A percentile compares a stretch with the other conserved stretches of the same genome.
Conservation (phyloP, 140 eudicot species). For the Oenanthe javanica region DNA sequence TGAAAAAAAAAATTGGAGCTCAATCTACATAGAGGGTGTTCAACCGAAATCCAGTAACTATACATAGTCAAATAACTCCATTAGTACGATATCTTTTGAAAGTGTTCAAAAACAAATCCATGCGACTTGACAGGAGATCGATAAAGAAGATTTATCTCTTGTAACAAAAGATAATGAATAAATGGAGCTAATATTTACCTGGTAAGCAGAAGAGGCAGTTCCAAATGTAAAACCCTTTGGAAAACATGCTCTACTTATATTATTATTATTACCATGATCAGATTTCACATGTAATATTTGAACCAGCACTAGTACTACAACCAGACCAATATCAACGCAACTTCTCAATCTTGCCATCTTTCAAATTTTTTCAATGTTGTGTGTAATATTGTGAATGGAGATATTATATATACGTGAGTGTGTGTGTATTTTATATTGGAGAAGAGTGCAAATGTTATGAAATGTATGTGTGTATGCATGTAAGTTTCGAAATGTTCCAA, state of each 20-base stretch:
- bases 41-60: too few species aligned
- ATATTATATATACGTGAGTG: background rate
- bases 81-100: too few species aligned
- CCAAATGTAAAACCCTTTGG: constrained; percentile 85
- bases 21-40: too few species aligned
- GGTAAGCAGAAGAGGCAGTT: constrained; percentile 94
- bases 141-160: too few species aligned
- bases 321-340: background rate
- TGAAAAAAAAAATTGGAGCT: background rate
- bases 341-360: background rate
- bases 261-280: background rate
- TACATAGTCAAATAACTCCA: too few species aligned
- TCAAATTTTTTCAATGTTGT: background rate
- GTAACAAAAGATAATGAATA: too few species aligned
- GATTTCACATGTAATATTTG: constrained; percentile 3
- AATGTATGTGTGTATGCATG: background rate
- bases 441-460: background rate
- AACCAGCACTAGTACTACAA: background rate
- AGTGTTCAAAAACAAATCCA: too few species aligned
- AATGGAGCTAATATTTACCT: constrained; percentile 29
- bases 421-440: background rate
- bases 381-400: background rate
- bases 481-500: too few species aligned
- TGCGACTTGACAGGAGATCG: too few species aligned
- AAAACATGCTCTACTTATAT: constrained; percentile 56